A percentile compares a stretch with the other conserved stretches of the same genome.
Conservation (phyloP, 148 eudicot species). For the Chenopodium suecicum region DNA sequence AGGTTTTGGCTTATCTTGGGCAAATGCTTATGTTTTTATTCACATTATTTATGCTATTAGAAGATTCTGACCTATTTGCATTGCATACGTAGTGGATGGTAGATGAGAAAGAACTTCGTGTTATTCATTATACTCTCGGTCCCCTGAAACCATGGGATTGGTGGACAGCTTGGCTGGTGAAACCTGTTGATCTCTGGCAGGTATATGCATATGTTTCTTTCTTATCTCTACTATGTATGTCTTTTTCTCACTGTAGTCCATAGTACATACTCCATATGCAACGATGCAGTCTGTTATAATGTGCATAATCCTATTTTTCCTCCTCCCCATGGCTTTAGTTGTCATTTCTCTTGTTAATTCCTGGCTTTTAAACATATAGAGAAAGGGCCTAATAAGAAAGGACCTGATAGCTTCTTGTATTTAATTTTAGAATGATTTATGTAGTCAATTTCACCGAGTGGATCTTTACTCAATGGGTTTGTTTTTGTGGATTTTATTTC, state of each 20-base stretch:
- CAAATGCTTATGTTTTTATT: neutral
- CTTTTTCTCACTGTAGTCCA: neutral
- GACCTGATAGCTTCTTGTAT: conserved; percentile 6
- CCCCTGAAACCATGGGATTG: conserved; percentile 99
- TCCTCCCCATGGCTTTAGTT: neutral
- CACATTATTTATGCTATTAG: conserved; percentile 11
- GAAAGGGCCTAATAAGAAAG: neutral
- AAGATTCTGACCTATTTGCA: conserved; percentile 6
- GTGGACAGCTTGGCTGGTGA: conserved; percentile 99
- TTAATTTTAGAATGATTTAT: neutral
- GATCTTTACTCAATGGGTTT: neutral
- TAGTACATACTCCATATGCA: neutral
- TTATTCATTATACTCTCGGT: conserved; percentile 95
- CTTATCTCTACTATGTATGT: conserved; percentile 13
- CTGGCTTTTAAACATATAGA: neutral
- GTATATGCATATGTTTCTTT: conserved; percentile 33
- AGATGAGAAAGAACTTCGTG: conserved; percentile 82
- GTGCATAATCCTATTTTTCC: neutral
- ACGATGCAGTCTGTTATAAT: neutral
- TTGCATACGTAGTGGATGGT: conserved; percentile 90
- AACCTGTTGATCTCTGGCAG: conserved; percentile 99
- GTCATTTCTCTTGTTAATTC: neutral
- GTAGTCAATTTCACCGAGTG: neutral
- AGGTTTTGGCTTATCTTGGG: neutral
- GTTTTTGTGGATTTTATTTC: neutral